Evolutionary conservation across 2,329 filamentous ascomycete species (phyloP), one percentile per base, ranked within the genome.

Genomic region (Aspergillus novoparasiticus): DNA sequence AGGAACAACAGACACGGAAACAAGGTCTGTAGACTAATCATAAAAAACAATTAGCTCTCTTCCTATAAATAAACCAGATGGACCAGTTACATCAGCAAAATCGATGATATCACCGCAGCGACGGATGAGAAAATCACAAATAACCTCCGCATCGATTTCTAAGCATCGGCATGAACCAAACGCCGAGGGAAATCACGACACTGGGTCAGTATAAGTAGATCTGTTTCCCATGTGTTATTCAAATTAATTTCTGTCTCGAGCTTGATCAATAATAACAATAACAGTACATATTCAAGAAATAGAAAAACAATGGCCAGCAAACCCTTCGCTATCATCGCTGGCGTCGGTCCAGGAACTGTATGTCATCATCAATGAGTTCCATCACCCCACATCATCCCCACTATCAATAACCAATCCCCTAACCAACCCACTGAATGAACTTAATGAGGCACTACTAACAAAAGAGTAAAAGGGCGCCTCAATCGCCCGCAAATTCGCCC

Each of bases 401-500:
- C 14, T 16, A 54, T 34, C 12, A n/a, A 57, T 26, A 21, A 23
- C 2, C n/a, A 46, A 53, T 30, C 32, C 21, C 19, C 9, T 1
- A 58, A 48, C 46, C 51, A 45, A 58, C n/a, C 19, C n/a, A 28
- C 26, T 28, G 5, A 28, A 28, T 28, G 26, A 28, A 6, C 26
- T 28, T 28, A 28, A 28, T 28, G 26, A 28, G 26, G 26, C 26
- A 8, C 26, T 6, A 8, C 32, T 39, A 34, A 39, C 46, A 55
- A 19, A 32, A 43, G 50, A 23, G 21, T 30, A 19, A 55, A 55
- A 80, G 71, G 87, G 87, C 30, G 86, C 86, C 16, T 81, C 85
- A 2, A 83, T 89, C 16, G 87, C 87, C 36, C 82, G 86, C 60
- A 84, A 81, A 62, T 90, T 90, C 69, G 85, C 85, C 36, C 73